Evolutionary conservation across 2,329 filamentous ascomycete species (phyloP).

Genomic region (Amesomyces nigricolor): DNA sequence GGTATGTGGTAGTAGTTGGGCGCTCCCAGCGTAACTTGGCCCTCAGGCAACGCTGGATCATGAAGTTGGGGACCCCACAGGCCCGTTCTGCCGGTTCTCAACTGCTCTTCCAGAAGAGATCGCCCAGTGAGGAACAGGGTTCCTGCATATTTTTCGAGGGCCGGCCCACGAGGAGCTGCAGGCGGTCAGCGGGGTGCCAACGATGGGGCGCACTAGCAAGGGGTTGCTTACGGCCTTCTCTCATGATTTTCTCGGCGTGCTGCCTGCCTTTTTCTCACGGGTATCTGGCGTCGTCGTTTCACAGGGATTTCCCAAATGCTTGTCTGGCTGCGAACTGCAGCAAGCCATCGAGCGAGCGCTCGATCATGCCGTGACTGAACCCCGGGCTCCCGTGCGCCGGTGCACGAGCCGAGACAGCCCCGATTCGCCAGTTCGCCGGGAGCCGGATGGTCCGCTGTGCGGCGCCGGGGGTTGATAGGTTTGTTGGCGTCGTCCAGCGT

Average conservation of each 20-base stretch:
- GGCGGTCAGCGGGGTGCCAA: constrained; percentile 15
- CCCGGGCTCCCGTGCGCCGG: constrained; percentile 1
- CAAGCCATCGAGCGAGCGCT: background rate
- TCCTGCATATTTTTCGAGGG: background rate
- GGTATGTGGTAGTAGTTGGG: background rate
- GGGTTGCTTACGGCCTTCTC: constrained; percentile 2
- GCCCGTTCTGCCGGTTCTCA: background rate
- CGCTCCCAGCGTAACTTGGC: background rate
- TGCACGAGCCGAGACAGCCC: background rate
- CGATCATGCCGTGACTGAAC: background rate
- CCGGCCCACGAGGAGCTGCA: constrained; percentile 7
- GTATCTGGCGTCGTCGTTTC: background rate
- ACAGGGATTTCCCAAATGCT: too few species aligned
- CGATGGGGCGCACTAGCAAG: constrained; percentile 5
- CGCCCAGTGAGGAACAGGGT: background rate
- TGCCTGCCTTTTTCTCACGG: background rate
- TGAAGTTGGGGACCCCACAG: background rate
- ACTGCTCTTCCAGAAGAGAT: constrained; percentile 3
- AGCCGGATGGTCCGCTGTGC: background rate
- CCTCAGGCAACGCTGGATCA: background rate
- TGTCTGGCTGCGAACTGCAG: too few species aligned
- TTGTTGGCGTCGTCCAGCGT: background rate
- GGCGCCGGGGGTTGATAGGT: background rate
- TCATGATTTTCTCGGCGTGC: background rate
- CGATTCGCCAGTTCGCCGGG: constrained; percentile 3